These are phyloP conservation scores for Stagonosporopsis cucurbitacearum DNA, from an alignment of 2,329 filamentous ascomycete genomes.

Conservation along the genomic window DNA sequence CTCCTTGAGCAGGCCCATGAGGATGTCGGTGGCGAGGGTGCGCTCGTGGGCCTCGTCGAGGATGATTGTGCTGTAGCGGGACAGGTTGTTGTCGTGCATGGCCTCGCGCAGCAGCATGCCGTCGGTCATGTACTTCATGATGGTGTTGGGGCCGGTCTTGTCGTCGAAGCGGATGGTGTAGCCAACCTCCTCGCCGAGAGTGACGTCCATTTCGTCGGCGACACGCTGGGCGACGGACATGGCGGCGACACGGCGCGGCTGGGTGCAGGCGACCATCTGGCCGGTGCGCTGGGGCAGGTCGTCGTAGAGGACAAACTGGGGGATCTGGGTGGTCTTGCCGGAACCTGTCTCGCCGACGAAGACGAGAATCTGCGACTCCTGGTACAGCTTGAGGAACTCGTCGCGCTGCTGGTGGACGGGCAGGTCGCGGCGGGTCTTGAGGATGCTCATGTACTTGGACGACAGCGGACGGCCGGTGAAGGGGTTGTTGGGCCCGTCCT, in stretches of 20 bases:
- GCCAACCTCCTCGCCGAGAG: conserved; percentile 88
- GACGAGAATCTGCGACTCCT: conserved; percentile 92
- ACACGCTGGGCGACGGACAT: conserved; percentile 99
- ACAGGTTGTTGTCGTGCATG: conserved; percentile 86
- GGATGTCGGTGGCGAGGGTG: conserved; percentile 92
- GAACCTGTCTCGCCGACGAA: conserved; percentile 99
- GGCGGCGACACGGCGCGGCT: conserved; percentile 94
- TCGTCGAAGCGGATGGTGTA: conserved; percentile 99
- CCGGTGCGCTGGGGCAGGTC: conserved; percentile 84
- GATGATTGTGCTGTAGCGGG: conserved; percentile 95
- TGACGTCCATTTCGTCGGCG: conserved; percentile 90
- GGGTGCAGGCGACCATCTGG: conserved; percentile 96
- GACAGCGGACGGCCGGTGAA: conserved; percentile 83
- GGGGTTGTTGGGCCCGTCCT: conserved; percentile 82
- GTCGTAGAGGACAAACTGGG: conserved; percentile 97
- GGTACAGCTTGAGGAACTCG: conserved; percentile 93
- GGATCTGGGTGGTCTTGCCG: conserved; percentile 98
- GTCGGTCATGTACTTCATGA: conserved; percentile 99
- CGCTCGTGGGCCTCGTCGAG: conserved; percentile 97
- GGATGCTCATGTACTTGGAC: conserved; percentile 85
- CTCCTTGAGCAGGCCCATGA: conserved; percentile 94
- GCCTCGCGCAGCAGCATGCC: conserved; percentile 98
- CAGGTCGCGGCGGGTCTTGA: conserved; percentile 81
- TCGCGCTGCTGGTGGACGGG: conserved; percentile 92
- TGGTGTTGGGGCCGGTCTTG: conserved; percentile 82